phyloP scores from a whole-genome alignment of 2,329 filamentous ascomycete genomes.

The Myriosclerotinia scirpicola region DNA sequence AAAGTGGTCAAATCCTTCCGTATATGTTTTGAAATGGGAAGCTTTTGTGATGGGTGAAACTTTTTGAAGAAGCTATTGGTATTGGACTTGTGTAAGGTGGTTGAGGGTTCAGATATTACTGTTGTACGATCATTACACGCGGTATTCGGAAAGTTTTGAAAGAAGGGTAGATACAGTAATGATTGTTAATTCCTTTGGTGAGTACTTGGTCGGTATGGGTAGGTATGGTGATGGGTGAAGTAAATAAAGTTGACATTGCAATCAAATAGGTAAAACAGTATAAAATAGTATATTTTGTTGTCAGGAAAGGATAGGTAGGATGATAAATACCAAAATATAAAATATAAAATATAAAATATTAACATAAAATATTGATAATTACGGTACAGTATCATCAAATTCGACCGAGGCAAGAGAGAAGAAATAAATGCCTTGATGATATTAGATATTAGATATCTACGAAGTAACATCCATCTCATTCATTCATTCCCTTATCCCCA shows the following conservation, averaged over 20 bases:
- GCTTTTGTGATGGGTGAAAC: background rate
- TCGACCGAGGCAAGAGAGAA: background rate
- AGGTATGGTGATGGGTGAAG: background rate
- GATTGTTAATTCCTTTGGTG: background rate
- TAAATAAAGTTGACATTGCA: background rate
- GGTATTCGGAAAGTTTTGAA: slow-evolving; percentile 11
- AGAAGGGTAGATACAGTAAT: background rate
- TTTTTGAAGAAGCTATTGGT: background rate
- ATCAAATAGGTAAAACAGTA: too few species aligned
- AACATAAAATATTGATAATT: too few species aligned
- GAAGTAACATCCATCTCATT: too few species aligned
- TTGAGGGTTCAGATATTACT: slow-evolving; percentile 4
- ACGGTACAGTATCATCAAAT: too few species aligned
- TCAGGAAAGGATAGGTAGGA: background rate
- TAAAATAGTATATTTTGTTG: too few species aligned
- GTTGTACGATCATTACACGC: slow-evolving; percentile 14
- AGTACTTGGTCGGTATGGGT: background rate
- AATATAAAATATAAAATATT: background rate
- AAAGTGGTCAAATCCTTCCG: slow-evolving; percentile 1
- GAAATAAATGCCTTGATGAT: background rate
- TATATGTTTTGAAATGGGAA: too few species aligned
- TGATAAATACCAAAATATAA: background rate
- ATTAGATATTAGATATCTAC: background rate
- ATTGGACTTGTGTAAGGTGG: background rate
- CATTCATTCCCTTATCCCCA: too few species aligned